phyloP scores from a whole-genome alignment of 768 basidiomycete species.

The Boletus eberwhitei region DNA sequence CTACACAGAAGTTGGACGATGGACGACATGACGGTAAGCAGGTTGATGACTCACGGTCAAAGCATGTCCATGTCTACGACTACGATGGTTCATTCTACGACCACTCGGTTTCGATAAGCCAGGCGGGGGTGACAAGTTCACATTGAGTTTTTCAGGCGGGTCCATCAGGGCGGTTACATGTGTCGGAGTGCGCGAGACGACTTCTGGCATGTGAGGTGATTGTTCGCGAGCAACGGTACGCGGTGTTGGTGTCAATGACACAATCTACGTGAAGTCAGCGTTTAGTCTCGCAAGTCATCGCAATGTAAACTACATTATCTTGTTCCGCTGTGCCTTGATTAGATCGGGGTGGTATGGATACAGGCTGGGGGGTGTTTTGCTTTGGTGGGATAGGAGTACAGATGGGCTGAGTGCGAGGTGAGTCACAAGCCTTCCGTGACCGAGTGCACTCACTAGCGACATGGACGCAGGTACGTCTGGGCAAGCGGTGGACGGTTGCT shows the following conservation, averaged over 20 bases:
- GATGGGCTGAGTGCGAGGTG: conserved; percentile 4
- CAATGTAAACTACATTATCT: conserved; percentile 1
- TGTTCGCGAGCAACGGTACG: neutral
- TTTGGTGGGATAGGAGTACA: neutral
- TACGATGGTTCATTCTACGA: neutral
- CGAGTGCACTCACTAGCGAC: conserved; percentile 1
- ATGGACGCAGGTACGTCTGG: neutral
- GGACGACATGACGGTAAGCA: neutral
- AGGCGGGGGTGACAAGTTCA: conserved; percentile 10
- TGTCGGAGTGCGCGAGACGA: neutral
- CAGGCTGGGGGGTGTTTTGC: neutral
- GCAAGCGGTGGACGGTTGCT: neutral
- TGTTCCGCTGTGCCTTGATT: neutral
- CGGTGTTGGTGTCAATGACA: conserved; percentile 1
- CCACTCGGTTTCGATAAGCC: conserved; percentile 1
- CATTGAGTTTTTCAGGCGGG: neutral
- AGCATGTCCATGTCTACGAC: neutral
- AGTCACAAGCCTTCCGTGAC: neutral
- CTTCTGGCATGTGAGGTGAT: neutral
- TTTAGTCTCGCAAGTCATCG: neutral
- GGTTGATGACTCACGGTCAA: conserved; percentile 1
- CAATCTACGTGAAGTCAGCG: conserved; percentile 5
- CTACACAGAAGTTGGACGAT: conserved; percentile 1
- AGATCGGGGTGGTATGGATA: neutral
- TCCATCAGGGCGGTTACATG: neutral